phyloP scores from a whole-genome alignment of 208 protist species.

The Trypanosoma rangeli region DNA sequence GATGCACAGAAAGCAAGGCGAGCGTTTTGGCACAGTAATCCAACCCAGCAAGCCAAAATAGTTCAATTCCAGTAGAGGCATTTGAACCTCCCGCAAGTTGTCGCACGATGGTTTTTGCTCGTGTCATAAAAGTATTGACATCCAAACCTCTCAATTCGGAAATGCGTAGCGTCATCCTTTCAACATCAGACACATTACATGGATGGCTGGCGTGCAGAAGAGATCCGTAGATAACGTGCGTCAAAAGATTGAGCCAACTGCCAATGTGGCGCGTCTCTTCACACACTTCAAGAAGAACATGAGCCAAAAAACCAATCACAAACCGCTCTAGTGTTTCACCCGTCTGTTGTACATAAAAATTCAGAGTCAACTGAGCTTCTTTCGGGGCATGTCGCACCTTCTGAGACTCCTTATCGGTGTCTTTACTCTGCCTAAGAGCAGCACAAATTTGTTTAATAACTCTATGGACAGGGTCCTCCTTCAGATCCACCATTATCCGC shows the following conservation, averaged over 20 bases:
- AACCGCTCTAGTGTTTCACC: conserved; percentile 3
- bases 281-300: conserved; percentile 9
- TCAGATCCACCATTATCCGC: conserved; percentile 5
- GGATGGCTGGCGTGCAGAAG: neutral
- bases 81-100: neutral
- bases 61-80: neutral
- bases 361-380: conserved; percentile 5
- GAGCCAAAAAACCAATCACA: conserved; percentile 13
- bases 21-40: conserved; percentile 3
- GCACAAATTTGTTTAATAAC: conserved; percentile 7
- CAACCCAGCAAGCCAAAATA: conserved; percentile 21
- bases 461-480: neutral
- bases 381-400: neutral
- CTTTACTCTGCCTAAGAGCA: conserved; percentile 1
- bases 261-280: conserved; percentile 15
- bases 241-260: conserved; percentile 18
- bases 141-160: neutral
- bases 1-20: neutral
- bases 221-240: conserved; percentile 14
- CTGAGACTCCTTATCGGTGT: neutral
- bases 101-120: conserved; percentile 8
- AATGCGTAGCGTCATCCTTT: neutral
- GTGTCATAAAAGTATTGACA: neutral
- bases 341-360: conserved; percentile 13
- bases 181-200: neutral